Evolutionary conservation across 768 basidiomycete genomes (phyloP).

Genomic region (Tylopilus vinaceipallidus): DNA sequence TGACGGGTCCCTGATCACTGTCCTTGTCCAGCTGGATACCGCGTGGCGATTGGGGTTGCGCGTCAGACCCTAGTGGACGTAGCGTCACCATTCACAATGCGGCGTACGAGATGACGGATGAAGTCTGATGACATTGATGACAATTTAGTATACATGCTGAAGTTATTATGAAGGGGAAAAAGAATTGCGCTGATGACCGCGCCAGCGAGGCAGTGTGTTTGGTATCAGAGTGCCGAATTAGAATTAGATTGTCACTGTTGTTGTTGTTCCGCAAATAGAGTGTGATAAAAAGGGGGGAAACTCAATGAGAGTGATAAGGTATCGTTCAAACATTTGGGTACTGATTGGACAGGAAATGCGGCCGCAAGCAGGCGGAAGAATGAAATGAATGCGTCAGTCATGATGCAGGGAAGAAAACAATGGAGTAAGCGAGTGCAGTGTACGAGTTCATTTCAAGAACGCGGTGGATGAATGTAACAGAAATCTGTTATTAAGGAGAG

Average conservation of each 20-base stretch:
- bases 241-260: conserved; percentile 29
- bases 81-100: conserved; percentile 95
- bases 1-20: conserved; percentile 12
- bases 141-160: conserved; percentile 24
- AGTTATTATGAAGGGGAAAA: conserved; percentile 1
- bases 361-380: conserved; percentile 19
- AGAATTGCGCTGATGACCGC: conserved; percentile 17
- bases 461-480: conserved; percentile 17
- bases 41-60: conserved; percentile 94
- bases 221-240: conserved; percentile 29
- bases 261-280: conserved; percentile 35
- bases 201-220: conserved; percentile 17
- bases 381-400: conserved; percentile 32
- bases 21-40: conserved; percentile 74
- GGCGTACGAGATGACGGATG: conserved; percentile 55
- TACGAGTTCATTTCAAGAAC: conserved; percentile 23
- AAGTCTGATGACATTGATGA: conserved; percentile 14
- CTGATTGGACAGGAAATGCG: conserved; percentile 23
- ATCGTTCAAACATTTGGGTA: conserved; percentile 33
- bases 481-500: conserved; percentile 21
- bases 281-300: conserved; percentile 30
- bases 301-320: conserved; percentile 35
- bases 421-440: conserved; percentile 29
- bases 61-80: conserved; percentile 90
- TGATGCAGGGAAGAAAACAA: conserved; percentile 26